phyloP scores from a whole-genome alignment of 768 basidiomycete genomes.

The Paxillus involutus region DNA sequence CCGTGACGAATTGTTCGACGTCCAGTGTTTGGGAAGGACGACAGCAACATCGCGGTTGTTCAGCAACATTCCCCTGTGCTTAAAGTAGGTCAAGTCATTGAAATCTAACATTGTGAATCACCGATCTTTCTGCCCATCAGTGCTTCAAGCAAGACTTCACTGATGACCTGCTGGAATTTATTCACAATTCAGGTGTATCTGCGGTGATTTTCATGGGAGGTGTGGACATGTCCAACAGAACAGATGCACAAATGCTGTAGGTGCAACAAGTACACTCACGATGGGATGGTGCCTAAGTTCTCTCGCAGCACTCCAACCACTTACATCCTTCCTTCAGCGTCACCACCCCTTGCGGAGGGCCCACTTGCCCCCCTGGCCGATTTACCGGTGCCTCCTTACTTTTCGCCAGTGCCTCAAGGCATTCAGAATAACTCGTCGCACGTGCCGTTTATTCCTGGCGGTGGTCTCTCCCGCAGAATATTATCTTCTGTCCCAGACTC shows the following conservation, averaged over 20 bases:
- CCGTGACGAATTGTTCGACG: slow-evolving; percentile 1
- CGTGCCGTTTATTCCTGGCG: slow-evolving; percentile 77
- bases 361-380: slow-evolving; percentile 42
- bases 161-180: slow-evolving; percentile 54
- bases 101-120: not conserved
- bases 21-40: slow-evolving; percentile 63
- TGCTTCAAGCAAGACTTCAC: slow-evolving; percentile 69
- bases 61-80: slow-evolving; percentile 81
- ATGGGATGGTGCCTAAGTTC: not conserved
- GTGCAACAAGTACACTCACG: slow-evolving; percentile 22
- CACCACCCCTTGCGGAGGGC: slow-evolving; percentile 44
- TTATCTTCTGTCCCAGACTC: slow-evolving; percentile 52
- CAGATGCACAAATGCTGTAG: slow-evolving; percentile 78
- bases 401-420: slow-evolving; percentile 44
- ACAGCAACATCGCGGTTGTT: slow-evolving; percentile 53
- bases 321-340: slow-evolving; percentile 46
- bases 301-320: slow-evolving; percentile 61
- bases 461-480: slow-evolving; percentile 69
- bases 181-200: slow-evolving; percentile 46
- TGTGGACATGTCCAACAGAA: slow-evolving; percentile 71
- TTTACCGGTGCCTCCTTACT: slow-evolving; percentile 56
- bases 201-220: slow-evolving; percentile 69
- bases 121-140: slow-evolving; percentile 35
- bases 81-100: slow-evolving; percentile 48
- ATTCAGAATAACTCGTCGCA: slow-evolving; percentile 27